phyloP scores from a whole-genome alignment of 1,139 yeast genomes.

The Meyerozyma guilliermondii region DNA sequence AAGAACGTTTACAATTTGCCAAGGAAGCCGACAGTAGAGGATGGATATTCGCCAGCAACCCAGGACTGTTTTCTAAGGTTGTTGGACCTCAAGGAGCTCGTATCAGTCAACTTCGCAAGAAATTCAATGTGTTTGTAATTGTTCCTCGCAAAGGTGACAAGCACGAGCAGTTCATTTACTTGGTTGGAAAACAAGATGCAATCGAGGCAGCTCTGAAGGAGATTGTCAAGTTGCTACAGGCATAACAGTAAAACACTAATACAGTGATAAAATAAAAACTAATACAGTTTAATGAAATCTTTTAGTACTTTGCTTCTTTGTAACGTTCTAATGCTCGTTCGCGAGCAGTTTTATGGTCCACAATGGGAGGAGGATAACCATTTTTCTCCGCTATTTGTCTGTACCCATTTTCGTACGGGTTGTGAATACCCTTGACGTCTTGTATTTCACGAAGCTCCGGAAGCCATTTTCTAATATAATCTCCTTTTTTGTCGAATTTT shows the following conservation, averaged over 20 bases:
- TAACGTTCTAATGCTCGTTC: conserved; percentile 34
- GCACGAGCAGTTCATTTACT: conserved; percentile 36
- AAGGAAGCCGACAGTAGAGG: conserved; percentile 27
- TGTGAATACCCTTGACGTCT: conserved; percentile 25
- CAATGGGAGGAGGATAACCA: conserved; percentile 40
- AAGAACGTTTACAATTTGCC: conserved; percentile 30
- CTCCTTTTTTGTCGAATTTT: conserved; percentile 43
- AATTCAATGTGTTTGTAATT: conserved; percentile 53
- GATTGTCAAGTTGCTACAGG: conserved; percentile 12
- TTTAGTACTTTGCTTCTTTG: conserved; percentile 24
- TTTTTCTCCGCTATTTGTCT: conserved; percentile 14
- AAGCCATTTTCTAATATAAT: conserved; percentile 45
- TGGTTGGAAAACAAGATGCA: conserved; percentile 34
- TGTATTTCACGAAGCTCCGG: conserved; percentile 37
- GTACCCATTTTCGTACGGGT: conserved; percentile 26
- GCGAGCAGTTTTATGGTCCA: conserved; percentile 31
- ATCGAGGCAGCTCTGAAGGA: conserved; percentile 28
- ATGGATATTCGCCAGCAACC: conserved; percentile 35
- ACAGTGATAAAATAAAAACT: not conserved
- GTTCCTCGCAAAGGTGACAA: conserved; percentile 60
- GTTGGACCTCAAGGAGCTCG: conserved; percentile 77
- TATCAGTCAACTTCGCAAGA: conserved; percentile 56
- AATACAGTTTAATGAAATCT: not conserved
- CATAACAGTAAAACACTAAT: not conserved
- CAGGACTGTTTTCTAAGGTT: conserved; percentile 46